phyloP scores from a whole-genome alignment of 305 asterid genomes.

The Fraxinus baroniana region DNA sequence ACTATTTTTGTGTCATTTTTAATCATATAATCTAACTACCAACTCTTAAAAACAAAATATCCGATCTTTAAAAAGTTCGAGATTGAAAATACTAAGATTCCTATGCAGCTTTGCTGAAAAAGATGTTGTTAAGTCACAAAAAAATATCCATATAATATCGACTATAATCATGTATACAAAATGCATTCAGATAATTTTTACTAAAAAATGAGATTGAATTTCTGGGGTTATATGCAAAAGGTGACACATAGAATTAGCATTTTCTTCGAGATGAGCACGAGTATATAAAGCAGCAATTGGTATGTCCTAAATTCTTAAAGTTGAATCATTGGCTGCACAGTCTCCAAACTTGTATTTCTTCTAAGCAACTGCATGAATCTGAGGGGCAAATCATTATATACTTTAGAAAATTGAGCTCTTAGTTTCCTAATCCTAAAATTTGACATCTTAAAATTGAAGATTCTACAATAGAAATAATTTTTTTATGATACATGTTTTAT shows the following conservation, averaged over 20 bases:
- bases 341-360: constrained; percentile 55
- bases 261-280: too few species aligned
- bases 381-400: constrained; percentile 44
- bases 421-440: background rate
- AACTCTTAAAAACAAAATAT: too few species aligned
- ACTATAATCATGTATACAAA: background rate
- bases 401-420: constrained; percentile 1
- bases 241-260: too few species aligned
- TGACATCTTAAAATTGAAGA: background rate
- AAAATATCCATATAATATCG: background rate
- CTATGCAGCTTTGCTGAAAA: too few species aligned
- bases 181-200: background rate
- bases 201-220: background rate
- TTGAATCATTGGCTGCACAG: constrained; percentile 49
- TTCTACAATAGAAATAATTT: background rate
- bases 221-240: background rate
- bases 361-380: too few species aligned
- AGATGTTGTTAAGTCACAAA: background rate
- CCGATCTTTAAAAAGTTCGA: too few species aligned
- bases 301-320: constrained; percentile 59
- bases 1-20: too few species aligned
- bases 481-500: background rate
- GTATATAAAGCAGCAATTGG: constrained; percentile 64
- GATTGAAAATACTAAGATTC: too few species aligned
- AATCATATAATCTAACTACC: too few species aligned